Percentiles rank a stretch among this genome's conserved stretches.
These are phyloP conservation scores for Phialemoniopsis sp. DNA, from an alignment of 2,329 filamentous ascomycete genomes.

Conservation along the genomic window DNA sequence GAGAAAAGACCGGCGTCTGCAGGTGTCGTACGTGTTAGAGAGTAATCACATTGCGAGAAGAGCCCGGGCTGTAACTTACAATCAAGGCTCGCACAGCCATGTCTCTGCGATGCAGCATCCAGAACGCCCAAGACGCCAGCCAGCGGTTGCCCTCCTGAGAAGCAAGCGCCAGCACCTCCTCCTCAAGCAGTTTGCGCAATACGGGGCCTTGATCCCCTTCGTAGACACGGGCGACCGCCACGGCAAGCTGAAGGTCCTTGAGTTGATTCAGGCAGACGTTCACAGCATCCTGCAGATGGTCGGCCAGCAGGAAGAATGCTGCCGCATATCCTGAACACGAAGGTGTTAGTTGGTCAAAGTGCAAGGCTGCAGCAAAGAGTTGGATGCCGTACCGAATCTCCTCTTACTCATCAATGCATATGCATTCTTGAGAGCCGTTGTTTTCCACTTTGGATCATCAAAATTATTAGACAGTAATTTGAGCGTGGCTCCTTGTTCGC, in stretches of 20 bases:
- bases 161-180: conserved; percentile 74
- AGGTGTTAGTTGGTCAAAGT: neutral
- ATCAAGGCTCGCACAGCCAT: conserved; percentile 82
- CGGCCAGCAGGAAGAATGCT: conserved; percentile 90
- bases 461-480: conserved; percentile 89
- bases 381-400: conserved; percentile 65
- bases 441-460: conserved; percentile 79
- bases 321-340: conserved; percentile 77
- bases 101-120: conserved; percentile 78
- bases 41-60: neutral
- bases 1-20: conserved; percentile 73
- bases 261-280: conserved; percentile 84
- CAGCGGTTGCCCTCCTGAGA: conserved; percentile 82
- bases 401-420: conserved; percentile 91
- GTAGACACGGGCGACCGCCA: conserved; percentile 83
- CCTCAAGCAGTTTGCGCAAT: conserved; percentile 68
- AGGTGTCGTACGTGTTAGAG: too few relatives aligned
- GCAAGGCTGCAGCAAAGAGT: conserved; percentile 12
- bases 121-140: conserved; percentile 94
- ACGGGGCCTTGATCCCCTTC: conserved; percentile 78
- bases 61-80: conserved; percentile 46
- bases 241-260: conserved; percentile 82
- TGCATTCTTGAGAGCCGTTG: conserved; percentile 88
- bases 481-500: conserved; percentile 77
- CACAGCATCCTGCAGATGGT: conserved; percentile 78